phyloP scores from a whole-genome alignment of 2,329 filamentous ascomycete species.

The Coccinonectria pachysandricola region DNA sequence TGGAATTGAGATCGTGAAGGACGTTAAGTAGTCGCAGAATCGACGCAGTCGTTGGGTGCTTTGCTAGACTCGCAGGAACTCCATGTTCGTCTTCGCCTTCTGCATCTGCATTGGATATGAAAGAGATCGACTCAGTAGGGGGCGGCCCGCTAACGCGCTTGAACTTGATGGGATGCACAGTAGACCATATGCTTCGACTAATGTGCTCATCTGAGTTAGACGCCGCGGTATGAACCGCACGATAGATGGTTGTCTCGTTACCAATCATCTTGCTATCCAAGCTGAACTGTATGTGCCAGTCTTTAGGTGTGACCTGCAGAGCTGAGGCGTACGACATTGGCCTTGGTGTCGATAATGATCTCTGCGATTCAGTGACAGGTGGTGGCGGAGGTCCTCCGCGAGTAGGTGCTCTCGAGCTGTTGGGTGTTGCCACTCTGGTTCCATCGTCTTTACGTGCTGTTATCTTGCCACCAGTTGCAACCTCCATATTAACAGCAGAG shows the following conservation, averaged over 20 bases:
- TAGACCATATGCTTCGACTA: constrained; percentile 77
- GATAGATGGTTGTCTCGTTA: constrained; percentile 92
- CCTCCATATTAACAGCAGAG: constrained; percentile 82
- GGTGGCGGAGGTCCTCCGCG: constrained; percentile 31
- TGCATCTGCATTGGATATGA: constrained; percentile 38
- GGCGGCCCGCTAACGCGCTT: constrained; percentile 76
- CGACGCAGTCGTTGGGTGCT: constrained; percentile 73
- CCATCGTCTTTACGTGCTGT: constrained; percentile 89
- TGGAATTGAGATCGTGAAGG: constrained; percentile 84
- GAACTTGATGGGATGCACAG: constrained; percentile 85
- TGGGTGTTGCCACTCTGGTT: constrained; percentile 73
- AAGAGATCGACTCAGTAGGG: constrained; percentile 57
- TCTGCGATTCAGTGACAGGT: constrained; percentile 37
- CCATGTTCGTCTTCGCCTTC: constrained; percentile 45
- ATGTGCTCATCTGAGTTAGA: constrained; percentile 49
- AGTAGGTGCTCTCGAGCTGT: constrained; percentile 38
- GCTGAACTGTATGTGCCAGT: constrained; percentile 97
- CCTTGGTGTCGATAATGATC: constrained; percentile 53
- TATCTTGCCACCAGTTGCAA: constrained; percentile 76
- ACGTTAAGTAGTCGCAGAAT: constrained; percentile 85
- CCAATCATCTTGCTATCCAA: constrained; percentile 74
- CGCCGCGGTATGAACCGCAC: constrained; percentile 66
- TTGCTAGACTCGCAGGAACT: constrained; percentile 69
- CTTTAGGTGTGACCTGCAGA: constrained; percentile 68
- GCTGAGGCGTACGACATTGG: constrained; percentile 78